Percentiles rank a stretch among this genome's conserved stretches.
Conservation (phyloP, 805 yeast species). For the Lachancea thermotolerans region DNA sequence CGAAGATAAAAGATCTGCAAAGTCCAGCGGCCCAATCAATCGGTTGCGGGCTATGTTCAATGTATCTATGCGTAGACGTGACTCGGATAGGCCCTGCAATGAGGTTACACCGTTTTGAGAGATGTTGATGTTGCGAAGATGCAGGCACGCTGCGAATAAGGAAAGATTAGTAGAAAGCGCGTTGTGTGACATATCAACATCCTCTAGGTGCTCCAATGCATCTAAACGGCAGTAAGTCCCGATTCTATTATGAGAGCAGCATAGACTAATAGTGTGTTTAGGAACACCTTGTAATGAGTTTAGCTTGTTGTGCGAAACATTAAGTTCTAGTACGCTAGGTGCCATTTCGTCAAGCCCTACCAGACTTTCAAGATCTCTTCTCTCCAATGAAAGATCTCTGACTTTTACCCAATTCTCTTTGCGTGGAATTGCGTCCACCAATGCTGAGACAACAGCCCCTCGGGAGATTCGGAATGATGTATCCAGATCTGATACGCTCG, state of each 20-base stretch:
- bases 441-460: constrained; percentile 18
- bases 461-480: constrained; percentile 20
- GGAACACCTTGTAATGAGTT: constrained; percentile 19
- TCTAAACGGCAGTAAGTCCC: constrained; percentile 14
- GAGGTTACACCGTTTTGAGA: constrained; percentile 20
- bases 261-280: constrained; percentile 9
- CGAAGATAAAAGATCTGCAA: constrained; percentile 14
- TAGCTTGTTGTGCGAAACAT: constrained; percentile 19
- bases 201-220: constrained; percentile 17
- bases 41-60: constrained; percentile 20
- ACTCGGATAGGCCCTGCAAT: constrained; percentile 16
- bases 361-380: constrained; percentile 11
- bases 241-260: constrained; percentile 16
- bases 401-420: constrained; percentile 12
- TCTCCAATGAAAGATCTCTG: constrained; percentile 9
- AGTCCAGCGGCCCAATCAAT: constrained; percentile 21
- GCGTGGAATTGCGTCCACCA: constrained; percentile 17
- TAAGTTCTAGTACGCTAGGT: constrained; percentile 19
- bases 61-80: constrained; percentile 11
- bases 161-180: constrained; percentile 11
- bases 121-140: constrained; percentile 18
- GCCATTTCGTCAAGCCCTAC: constrained; percentile 19
- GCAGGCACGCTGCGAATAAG: constrained; percentile 10
- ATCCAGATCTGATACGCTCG: constrained; percentile 16
- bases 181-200: constrained; percentile 20